Conservation (phyloP, 371 early-diverging fungal genomes). For the Mucor circinelloides region DNA sequence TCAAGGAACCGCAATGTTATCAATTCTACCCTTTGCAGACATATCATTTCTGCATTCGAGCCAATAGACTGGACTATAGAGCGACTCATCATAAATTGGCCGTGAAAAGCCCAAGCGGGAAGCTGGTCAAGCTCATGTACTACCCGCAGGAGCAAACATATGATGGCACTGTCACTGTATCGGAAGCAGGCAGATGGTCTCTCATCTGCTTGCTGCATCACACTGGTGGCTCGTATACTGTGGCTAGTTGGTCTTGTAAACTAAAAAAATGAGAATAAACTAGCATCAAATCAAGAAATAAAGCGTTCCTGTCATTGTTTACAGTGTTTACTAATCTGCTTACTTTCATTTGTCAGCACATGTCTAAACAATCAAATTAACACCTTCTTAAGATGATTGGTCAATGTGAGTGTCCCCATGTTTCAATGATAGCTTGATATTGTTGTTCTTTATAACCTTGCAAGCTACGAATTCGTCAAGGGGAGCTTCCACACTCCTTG, state of each 20-base stretch:
- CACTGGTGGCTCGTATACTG: slow-evolving; percentile 40
- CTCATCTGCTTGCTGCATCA: slow-evolving; percentile 45
- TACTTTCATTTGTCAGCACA: neutral
- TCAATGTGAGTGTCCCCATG: neutral
- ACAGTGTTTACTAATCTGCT: neutral
- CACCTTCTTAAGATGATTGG: neutral
- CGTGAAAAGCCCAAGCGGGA: slow-evolving; percentile 45
- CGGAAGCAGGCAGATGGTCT: slow-evolving; percentile 47
- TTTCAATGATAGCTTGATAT: no score
- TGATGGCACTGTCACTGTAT: slow-evolving; percentile 34
- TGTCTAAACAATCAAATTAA: neutral
- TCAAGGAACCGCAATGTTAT: slow-evolving; percentile 52
- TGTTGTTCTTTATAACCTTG: neutral
- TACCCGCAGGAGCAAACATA: slow-evolving; percentile 48
- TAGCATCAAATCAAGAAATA: neutral
- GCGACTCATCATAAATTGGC: slow-evolving; percentile 44
- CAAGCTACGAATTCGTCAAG: no score
- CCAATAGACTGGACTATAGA: slow-evolving; percentile 12
- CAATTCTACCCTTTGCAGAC: slow-evolving; percentile 46
- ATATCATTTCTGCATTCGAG: slow-evolving; percentile 38
- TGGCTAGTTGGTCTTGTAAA: slow-evolving; percentile 45
- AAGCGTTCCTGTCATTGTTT: neutral
- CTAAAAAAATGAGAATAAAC: neutral
- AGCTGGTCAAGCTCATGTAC: slow-evolving; percentile 42
- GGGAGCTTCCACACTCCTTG: no score